Conservation (phyloP, 2,329 filamentous ascomycete genomes). For the Magnaporthiopsis incrustans region DNA sequence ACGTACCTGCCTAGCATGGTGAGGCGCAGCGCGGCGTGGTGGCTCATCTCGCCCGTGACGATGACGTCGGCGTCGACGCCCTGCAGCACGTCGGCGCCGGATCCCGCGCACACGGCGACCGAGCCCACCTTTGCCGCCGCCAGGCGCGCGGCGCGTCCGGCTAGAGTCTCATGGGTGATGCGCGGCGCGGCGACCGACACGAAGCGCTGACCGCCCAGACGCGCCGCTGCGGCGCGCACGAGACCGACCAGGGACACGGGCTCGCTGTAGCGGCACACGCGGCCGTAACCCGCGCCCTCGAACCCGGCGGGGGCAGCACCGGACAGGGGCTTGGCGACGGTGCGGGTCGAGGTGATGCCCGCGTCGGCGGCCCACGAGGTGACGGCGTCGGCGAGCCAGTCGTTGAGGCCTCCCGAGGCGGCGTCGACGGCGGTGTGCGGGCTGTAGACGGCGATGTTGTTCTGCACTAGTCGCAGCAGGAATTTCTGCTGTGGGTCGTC, state of each 20-base stretch:
- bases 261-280: slow-evolving; percentile 33
- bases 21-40: slow-evolving; percentile 83
- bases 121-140: slow-evolving; percentile 44
- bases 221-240: slow-evolving; percentile 49
- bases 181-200: slow-evolving; percentile 28
- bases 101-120: slow-evolving; percentile 85
- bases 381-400: slow-evolving; percentile 88
- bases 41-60: slow-evolving; percentile 87
- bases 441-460: slow-evolving; percentile 90
- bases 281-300: slow-evolving; percentile 44
- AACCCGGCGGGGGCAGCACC: slow-evolving; percentile 32
- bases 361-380: slow-evolving; percentile 17
- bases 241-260: slow-evolving; percentile 34
- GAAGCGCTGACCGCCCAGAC: slow-evolving; percentile 56
- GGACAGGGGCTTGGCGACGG: slow-evolving; percentile 37
- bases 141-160: slow-evolving; percentile 11
- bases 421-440: slow-evolving; percentile 94
- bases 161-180: slow-evolving; percentile 24
- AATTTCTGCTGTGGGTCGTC: slow-evolving; percentile 80
- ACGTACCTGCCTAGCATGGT: slow-evolving; percentile 78
- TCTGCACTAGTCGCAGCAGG: slow-evolving; percentile 70
- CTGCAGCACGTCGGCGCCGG: slow-evolving; percentile 69
- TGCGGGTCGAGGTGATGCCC: slow-evolving; percentile 21
- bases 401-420: slow-evolving; percentile 74
- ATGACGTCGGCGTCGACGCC: slow-evolving; percentile 66